A percentile compares a stretch with the other conserved stretches of the same genome.
phyloP scores from a whole-genome alignment of 2,329 filamentous ascomycete genomes.

The Aspergillus oerlinghausenensis region DNA sequence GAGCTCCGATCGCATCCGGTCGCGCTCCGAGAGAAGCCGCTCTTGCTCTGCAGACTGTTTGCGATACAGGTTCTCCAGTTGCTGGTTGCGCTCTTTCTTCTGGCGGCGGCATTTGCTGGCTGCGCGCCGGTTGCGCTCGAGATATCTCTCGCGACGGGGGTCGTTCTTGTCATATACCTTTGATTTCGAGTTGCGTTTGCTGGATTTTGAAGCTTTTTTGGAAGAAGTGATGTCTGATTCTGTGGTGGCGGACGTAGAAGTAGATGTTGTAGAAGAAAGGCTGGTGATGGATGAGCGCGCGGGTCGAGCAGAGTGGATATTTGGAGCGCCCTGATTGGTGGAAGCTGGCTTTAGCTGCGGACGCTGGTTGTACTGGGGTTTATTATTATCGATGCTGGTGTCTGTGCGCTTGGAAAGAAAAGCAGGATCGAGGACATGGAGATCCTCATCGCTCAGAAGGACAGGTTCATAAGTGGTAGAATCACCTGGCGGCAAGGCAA shows the following conservation, averaged over 20 bases:
- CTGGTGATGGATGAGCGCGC: background rate
- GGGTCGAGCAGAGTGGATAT: background rate
- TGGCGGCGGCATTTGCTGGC: background rate
- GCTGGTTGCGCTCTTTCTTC: background rate
- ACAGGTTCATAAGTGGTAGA: background rate
- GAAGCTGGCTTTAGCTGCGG: background rate
- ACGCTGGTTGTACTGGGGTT: background rate
- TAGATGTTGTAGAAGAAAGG: background rate
- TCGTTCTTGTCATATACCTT: background rate
- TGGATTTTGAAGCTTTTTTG: background rate
- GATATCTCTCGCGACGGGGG: slow-evolving; percentile 32
- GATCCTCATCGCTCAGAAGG: background rate
- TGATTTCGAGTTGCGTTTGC: background rate
- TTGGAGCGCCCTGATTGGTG: background rate
- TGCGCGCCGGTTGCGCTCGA: slow-evolving; percentile 2
- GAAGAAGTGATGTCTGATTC: background rate
- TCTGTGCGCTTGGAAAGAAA: background rate
- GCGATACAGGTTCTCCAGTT: background rate
- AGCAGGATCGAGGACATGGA: background rate
- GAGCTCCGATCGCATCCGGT: background rate
- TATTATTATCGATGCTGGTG: background rate
- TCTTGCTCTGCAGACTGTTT: background rate
- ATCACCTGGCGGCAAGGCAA: background rate
- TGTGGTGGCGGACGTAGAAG: background rate
- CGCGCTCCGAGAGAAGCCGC: background rate